Evolutionary conservation across 305 asterid genomes (phyloP), one percentile per base, ranked within the genome.

Genomic region (Fraxinus sp.): DNA sequence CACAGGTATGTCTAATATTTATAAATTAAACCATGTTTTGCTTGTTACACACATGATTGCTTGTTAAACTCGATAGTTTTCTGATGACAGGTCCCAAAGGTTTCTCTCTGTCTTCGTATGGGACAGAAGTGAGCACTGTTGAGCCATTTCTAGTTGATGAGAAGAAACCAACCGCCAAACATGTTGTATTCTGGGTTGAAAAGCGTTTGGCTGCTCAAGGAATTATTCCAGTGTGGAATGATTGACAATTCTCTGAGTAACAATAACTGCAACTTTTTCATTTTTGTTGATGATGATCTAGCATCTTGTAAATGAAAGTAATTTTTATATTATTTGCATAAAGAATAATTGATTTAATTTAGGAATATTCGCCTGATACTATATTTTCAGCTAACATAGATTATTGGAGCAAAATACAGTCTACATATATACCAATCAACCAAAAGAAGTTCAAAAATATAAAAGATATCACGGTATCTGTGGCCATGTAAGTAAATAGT

Each of bases 131-230:
- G 14, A 95, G 97, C 92, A 92, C 97, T 0, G 94, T 93, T 76
- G 98, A 95, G 84, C 97, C 97, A 70, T 95, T 93, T 83, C 91
- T 95, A 18, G 85, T 95, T 36, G 97, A 95, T 82, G 98, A 95
- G 90, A 95, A 89, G 88, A 95, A 85, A 83, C 92, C 92, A 13
- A 93, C 95, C 28, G 92, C 93, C 80, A 90, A 87, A 68, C 97
- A 86, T 26, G 89, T 95, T 52, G 93, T 93, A 0, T 95, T 93
- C 90, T 93, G 97, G 98, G 96, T 95, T 33, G 96, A 92, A 90
- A 93, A 95, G 89, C 97, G 97, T 49, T 93, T 95, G 87, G 98
- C 98, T 87, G 98, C 97, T 84, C 98, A 93, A 86, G 98, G 95
- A 85, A 92, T 95, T 0, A 91, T 93, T 82, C 97, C 98, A 3